Percentiles rank a stretch among this genome's conserved stretches.
Conservation (phyloP, 176 grass and related monocot genomes). For the Carex pumila region DNA sequence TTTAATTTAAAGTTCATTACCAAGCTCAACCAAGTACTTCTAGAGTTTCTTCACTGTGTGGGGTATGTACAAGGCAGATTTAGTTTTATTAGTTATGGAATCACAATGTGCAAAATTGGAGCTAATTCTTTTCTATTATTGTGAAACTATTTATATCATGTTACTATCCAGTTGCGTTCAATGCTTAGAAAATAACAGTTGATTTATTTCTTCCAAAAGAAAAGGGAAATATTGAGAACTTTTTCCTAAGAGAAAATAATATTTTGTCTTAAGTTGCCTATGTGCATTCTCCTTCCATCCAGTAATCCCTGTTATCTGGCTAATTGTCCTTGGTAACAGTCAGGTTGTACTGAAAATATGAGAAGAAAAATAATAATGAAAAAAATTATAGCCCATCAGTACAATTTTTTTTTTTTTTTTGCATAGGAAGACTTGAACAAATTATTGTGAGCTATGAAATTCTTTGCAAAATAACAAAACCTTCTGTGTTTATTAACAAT, state of each 20-base stretch:
- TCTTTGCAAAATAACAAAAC: too few relatives aligned
- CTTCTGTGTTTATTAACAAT: too few relatives aligned
- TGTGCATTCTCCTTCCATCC: too few relatives aligned
- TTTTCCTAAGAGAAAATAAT: background rate
- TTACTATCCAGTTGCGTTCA: background rate
- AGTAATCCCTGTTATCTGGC: background rate
- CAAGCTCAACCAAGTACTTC: background rate
- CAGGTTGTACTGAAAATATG: background rate
- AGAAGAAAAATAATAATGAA: background rate
- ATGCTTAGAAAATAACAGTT: background rate
- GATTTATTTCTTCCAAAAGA: background rate
- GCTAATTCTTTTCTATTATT: background rate
- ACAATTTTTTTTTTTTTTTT: background rate
- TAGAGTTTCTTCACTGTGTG: background rate
- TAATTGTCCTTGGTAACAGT: background rate
- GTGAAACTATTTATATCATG: background rate
- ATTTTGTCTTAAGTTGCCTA: background rate
- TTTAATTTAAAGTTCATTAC: background rate
- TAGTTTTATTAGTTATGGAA: background rate
- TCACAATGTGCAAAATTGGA: background rate
- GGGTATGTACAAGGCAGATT: background rate
- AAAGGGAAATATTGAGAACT: background rate
- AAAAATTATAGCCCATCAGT: background rate
- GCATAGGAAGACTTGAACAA: background rate
- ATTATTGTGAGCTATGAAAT: too few relatives aligned